phyloP scores from a whole-genome alignment of 2,329 filamentous ascomycete genomes.

The Botrytis galanthina region DNA sequence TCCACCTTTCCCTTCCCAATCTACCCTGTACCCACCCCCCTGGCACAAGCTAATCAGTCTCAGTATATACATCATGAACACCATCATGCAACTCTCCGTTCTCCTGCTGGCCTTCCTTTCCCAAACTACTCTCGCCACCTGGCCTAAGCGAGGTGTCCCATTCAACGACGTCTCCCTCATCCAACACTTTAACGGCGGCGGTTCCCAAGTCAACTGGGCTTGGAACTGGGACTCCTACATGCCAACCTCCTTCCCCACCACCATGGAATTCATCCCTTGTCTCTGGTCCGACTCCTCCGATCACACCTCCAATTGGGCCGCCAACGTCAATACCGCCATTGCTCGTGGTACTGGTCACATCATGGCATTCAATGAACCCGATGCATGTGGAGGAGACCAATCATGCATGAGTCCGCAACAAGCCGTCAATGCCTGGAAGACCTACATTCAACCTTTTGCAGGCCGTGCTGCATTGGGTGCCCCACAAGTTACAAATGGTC shows the following conservation, averaged over 20 bases:
- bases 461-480: slow-evolving; percentile 46
- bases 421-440: slow-evolving; percentile 43
- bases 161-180: slow-evolving; percentile 24
- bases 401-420: slow-evolving; percentile 45
- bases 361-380: slow-evolving; percentile 71
- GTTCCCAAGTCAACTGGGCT: slow-evolving; percentile 46
- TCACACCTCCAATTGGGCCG: background rate
- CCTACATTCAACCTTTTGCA: slow-evolving; percentile 46
- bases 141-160: slow-evolving; percentile 24
- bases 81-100: background rate
- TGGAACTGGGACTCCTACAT: slow-evolving; percentile 64
- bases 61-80: slow-evolving; percentile 1
- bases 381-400: slow-evolving; percentile 50
- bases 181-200: slow-evolving; percentile 24
- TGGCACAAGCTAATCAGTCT: background rate
- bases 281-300: slow-evolving; percentile 50
- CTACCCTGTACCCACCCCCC: accelerated
- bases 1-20: too few species aligned
- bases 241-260: slow-evolving; percentile 43
- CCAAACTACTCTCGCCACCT: background rate
- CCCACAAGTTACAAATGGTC: slow-evolving; percentile 49
- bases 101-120: background rate
- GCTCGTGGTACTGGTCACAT: slow-evolving; percentile 52
- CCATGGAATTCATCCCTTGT: slow-evolving; percentile 62
- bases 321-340: slow-evolving; percentile 14